phyloP scores from a whole-genome alignment of 768 basidiomycete genomes.

The Mycena crocata region DNA sequence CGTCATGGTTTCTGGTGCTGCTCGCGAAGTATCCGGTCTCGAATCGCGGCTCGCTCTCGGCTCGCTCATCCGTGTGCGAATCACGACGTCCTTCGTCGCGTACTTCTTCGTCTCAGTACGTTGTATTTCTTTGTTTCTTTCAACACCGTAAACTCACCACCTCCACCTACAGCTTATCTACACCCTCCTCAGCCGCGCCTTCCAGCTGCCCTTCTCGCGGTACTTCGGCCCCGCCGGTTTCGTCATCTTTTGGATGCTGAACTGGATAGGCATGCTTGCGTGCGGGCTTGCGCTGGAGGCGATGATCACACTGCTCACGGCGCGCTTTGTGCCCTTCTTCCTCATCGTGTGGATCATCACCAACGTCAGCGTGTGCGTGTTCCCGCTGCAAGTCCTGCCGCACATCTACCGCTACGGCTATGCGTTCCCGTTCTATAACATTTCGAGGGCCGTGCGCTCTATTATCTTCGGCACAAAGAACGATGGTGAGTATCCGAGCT shows the following conservation, averaged over 20 bases:
- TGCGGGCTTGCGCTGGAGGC: slow-evolving; percentile 72
- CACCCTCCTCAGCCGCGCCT: slow-evolving; percentile 68
- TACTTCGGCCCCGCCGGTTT: slow-evolving; percentile 66
- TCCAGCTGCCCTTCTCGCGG: slow-evolving; percentile 62
- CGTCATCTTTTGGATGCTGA: slow-evolving; percentile 76
- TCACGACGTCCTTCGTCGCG: slow-evolving; percentile 50
- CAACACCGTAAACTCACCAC: neutral
- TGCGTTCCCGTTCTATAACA: slow-evolving; percentile 79
- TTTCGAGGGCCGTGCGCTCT: slow-evolving; percentile 68
- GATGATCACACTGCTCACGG: slow-evolving; percentile 66
- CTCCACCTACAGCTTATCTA: slow-evolving; percentile 58
- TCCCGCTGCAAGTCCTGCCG: slow-evolving; percentile 71
- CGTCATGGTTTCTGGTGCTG: slow-evolving; percentile 37
- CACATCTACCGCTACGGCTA: slow-evolving; percentile 73
- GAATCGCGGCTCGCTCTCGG: slow-evolving; percentile 50
- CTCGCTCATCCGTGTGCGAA: slow-evolving; percentile 53
- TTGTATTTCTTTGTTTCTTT: slow-evolving; percentile 6
- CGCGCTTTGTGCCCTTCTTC: slow-evolving; percentile 67
- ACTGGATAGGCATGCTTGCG: slow-evolving; percentile 67
- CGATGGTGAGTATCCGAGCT: slow-evolving; percentile 50
- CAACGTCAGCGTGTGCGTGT: slow-evolving; percentile 68
- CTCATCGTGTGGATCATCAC: slow-evolving; percentile 72
- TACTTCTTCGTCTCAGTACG: slow-evolving; percentile 58
- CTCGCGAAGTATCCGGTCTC: slow-evolving; percentile 51
- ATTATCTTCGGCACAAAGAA: slow-evolving; percentile 77